Evolutionary conservation across 768 basidiomycete species (phyloP).

Genomic region (Boletus pseudo-olivaceus): DNA sequence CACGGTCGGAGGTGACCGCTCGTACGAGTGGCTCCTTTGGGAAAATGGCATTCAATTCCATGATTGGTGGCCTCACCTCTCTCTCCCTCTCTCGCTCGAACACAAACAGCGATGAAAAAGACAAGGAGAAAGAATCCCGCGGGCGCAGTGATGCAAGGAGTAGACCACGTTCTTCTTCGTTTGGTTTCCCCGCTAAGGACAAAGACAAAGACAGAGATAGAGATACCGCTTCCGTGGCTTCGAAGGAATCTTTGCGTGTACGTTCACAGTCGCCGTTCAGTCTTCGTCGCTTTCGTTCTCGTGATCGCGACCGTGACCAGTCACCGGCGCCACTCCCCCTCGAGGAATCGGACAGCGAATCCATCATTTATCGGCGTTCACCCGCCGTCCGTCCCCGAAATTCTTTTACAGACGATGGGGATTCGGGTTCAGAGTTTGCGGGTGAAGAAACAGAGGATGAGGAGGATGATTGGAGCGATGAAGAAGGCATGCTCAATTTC

Average conservation of each 20-base stretch:
- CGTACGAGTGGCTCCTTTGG: slow-evolving; percentile 50
- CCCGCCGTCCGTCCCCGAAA: slow-evolving; percentile 54
- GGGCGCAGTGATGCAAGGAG: slow-evolving; percentile 49
- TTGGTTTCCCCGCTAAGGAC: slow-evolving; percentile 37
- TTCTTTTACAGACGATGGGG: slow-evolving; percentile 56
- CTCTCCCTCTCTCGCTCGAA: slow-evolving; percentile 58
- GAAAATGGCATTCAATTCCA: slow-evolving; percentile 59
- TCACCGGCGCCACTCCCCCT: slow-evolving; percentile 57
- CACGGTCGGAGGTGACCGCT: slow-evolving; percentile 36
- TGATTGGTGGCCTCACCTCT: slow-evolving; percentile 69
- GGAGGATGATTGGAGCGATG: slow-evolving; percentile 59
- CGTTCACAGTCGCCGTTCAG: slow-evolving; percentile 81
- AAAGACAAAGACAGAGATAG: slow-evolving; percentile 32
- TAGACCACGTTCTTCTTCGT: slow-evolving; percentile 46
- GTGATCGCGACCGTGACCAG: slow-evolving; percentile 49
- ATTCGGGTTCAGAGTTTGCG: slow-evolving; percentile 62
- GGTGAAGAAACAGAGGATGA: slow-evolving; percentile 51
- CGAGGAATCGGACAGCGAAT: slow-evolving; percentile 53
- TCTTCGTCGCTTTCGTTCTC: slow-evolving; percentile 61
- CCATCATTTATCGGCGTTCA: slow-evolving; percentile 27
- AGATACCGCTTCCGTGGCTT: slow-evolving; percentile 36
- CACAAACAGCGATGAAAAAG: slow-evolving; percentile 38
- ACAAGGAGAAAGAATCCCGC: slow-evolving; percentile 47
- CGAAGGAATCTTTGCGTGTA: slow-evolving; percentile 55
- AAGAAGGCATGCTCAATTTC: slow-evolving; percentile 60